Percentiles rank a stretch among this genome's conserved stretches.
phyloP scores from a whole-genome alignment of 176 grass and related monocot species.

The Echinochloa phyllopogon region DNA sequence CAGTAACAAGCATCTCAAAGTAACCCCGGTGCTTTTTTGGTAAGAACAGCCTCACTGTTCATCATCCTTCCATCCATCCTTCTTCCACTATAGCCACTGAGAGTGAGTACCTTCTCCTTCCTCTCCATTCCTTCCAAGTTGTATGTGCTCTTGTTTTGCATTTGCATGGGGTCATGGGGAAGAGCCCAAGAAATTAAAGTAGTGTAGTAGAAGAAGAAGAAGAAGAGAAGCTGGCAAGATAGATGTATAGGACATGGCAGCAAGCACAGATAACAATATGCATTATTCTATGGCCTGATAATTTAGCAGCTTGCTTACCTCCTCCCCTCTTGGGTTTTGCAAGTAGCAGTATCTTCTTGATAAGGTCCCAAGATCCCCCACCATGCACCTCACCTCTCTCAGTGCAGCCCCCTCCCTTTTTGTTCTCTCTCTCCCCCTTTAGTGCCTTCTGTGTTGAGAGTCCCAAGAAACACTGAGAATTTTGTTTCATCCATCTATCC shows the following conservation, averaged over 20 bases:
- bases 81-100: not conserved
- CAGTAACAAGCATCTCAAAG: constrained; percentile 28
- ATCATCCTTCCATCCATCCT: constrained; percentile 16
- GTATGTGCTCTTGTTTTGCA: constrained; percentile 35
- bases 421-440: constrained; percentile 40
- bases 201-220: constrained; percentile 20
- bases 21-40: constrained; percentile 15
- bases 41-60: constrained; percentile 51
- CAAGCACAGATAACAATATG: constrained; percentile 21
- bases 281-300: constrained; percentile 44
- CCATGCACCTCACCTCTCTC: constrained; percentile 40
- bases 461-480: constrained; percentile 63
- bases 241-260: constrained; percentile 23
- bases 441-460: constrained; percentile 49
- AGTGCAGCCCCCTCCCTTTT: constrained; percentile 37
- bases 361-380: constrained; percentile 66
- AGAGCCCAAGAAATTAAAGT: constrained; percentile 40
- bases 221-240: constrained; percentile 32
- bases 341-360: constrained; percentile 56
- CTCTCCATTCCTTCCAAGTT: constrained; percentile 2
- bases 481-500: constrained; percentile 44
- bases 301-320: constrained; percentile 33
- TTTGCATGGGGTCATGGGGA: constrained; percentile 64
- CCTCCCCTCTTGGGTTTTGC: constrained; percentile 43
- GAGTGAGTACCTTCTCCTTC: constrained; percentile 40